These are phyloP conservation scores for Wilcoxina mikolae DNA, from an alignment of 495 filamentous ascomycete genomes.

Conservation along the genomic window DNA sequence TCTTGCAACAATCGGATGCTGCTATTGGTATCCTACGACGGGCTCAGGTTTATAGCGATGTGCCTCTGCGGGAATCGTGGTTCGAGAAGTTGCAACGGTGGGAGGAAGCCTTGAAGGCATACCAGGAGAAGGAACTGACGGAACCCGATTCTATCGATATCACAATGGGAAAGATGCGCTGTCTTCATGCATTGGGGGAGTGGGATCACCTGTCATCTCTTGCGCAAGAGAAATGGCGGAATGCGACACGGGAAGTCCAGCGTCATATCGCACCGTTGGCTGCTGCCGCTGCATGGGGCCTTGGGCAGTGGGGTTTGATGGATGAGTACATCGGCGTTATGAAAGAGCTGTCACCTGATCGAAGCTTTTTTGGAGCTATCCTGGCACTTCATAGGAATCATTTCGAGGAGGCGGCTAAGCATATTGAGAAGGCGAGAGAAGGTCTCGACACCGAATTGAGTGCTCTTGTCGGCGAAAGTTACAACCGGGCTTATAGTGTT, in stretches of 20 bases:
- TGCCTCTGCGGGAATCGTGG: slow-evolving; percentile 86
- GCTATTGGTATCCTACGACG: slow-evolving; percentile 92
- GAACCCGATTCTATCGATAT: slow-evolving; percentile 65
- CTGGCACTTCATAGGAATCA: slow-evolving; percentile 86
- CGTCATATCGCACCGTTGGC: slow-evolving; percentile 80
- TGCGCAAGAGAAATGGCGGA: slow-evolving; percentile 83
- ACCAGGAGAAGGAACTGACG: slow-evolving; percentile 58
- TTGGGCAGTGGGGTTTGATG: slow-evolving; percentile 94
- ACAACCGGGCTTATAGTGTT: slow-evolving; percentile 88
- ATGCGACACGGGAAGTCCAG: slow-evolving; percentile 68
- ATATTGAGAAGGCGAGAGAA: slow-evolving; percentile 82
- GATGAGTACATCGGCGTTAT: slow-evolving; percentile 88
- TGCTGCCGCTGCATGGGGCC: slow-evolving; percentile 92
- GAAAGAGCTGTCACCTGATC: slow-evolving; percentile 81
- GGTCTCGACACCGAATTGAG: slow-evolving; percentile 89
- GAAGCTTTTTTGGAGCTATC: slow-evolving; percentile 94
- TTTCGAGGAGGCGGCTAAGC: slow-evolving; percentile 68
- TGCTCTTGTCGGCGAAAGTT: slow-evolving; percentile 86
- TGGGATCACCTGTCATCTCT: slow-evolving; percentile 84
- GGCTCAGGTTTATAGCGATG: slow-evolving; percentile 86
- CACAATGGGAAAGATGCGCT: slow-evolving; percentile 99
- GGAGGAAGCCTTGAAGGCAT: slow-evolving; percentile 92
- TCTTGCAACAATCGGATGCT: slow-evolving; percentile 91
- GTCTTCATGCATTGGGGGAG: slow-evolving; percentile 89
- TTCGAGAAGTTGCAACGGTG: slow-evolving; percentile 96